These are phyloP conservation scores for Apodospora peruviana DNA, from an alignment of 495 filamentous ascomycete species.

Conservation along the genomic window DNA sequence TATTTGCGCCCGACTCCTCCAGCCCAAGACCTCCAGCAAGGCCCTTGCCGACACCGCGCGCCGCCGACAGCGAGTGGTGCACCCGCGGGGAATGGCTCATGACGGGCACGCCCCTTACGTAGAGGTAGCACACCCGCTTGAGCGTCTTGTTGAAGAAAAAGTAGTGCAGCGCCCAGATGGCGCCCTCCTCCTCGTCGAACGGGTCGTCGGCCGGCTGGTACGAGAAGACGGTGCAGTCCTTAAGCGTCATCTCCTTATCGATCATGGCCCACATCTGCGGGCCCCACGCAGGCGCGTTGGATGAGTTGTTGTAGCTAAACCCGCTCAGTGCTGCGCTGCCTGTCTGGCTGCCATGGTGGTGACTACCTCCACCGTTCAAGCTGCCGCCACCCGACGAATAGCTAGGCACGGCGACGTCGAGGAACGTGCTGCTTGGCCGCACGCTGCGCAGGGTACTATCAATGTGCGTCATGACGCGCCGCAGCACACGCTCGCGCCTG, in stretches of 20 bases:
- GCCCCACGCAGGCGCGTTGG: constrained; percentile 56
- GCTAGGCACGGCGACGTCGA: constrained; percentile 17
- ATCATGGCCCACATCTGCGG: constrained; percentile 85
- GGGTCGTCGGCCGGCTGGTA: constrained; percentile 81
- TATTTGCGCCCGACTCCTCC: constrained; percentile 7
- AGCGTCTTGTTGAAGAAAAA: constrained; percentile 93
- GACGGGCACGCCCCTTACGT: constrained; percentile 78
- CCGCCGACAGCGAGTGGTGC: constrained; percentile 16
- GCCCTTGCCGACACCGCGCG: constrained; percentile 10
- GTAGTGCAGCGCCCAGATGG: constrained; percentile 92
- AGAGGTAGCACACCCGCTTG: constrained; percentile 94
- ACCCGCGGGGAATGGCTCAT: constrained; percentile 61
- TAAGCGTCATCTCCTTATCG: constrained; percentile 85
- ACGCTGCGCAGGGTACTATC: constrained; percentile 82
- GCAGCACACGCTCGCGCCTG: constrained; percentile 66
- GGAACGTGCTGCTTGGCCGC: constrained; percentile 46
- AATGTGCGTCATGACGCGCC: constrained; percentile 73
- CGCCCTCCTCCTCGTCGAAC: constrained; percentile 82
- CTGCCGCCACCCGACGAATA: constrained; percentile 26
- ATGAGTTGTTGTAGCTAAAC: constrained; percentile 6
- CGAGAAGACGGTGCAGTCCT: constrained; percentile 77
- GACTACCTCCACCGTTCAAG: not conserved
- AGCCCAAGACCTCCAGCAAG: constrained; percentile 7
- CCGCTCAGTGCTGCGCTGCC: not conserved
- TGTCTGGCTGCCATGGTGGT: not conserved